These are phyloP conservation scores for Lichtheimia hyalospora DNA, from an alignment of 371 early-diverging fungal genomes.

Conservation along the genomic window DNA sequence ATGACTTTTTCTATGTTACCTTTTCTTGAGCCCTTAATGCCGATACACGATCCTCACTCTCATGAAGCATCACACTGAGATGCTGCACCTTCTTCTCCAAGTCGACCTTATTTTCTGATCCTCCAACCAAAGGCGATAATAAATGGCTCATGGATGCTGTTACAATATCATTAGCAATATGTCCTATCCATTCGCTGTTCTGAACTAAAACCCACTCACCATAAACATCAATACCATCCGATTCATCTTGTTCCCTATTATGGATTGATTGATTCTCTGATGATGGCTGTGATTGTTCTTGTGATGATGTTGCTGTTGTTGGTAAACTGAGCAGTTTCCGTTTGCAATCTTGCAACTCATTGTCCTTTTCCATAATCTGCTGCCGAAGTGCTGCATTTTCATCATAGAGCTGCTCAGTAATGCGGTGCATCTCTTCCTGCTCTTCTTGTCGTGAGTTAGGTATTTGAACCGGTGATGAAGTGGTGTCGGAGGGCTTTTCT, in stretches of 20 bases:
- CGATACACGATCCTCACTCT: slow-evolving; percentile 56
- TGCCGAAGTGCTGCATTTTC: slow-evolving; percentile 18
- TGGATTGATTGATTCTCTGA: not conserved
- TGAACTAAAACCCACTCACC: slow-evolving; percentile 5
- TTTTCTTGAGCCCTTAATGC: slow-evolving; percentile 60
- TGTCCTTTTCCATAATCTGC: slow-evolving; percentile 7
- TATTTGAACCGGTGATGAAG: too few species aligned
- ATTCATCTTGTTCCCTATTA: slow-evolving; percentile 3
- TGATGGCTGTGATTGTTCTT: not conserved
- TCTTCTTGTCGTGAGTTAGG: not conserved
- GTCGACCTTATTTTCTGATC: slow-evolving; percentile 17
- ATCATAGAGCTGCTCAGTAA: not conserved
- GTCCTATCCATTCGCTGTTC: too few species aligned
- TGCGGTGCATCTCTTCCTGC: not conserved
- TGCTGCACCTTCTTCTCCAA: slow-evolving; percentile 50
- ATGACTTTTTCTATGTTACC: slow-evolving; percentile 21
- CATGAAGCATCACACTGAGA: slow-evolving; percentile 57
- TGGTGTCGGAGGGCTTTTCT: not conserved
- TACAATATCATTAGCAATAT: too few species aligned
- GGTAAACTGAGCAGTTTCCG: not conserved
- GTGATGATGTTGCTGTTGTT: not conserved
- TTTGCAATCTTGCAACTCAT: slow-evolving; percentile 14
- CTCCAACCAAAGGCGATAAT: slow-evolving; percentile 29
- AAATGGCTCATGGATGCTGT: slow-evolving; percentile 42
- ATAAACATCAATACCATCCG: slow-evolving; percentile 20